phyloP scores from a whole-genome alignment of 2,329 filamentous ascomycete species.

The Trichocomaceae sp. region DNA sequence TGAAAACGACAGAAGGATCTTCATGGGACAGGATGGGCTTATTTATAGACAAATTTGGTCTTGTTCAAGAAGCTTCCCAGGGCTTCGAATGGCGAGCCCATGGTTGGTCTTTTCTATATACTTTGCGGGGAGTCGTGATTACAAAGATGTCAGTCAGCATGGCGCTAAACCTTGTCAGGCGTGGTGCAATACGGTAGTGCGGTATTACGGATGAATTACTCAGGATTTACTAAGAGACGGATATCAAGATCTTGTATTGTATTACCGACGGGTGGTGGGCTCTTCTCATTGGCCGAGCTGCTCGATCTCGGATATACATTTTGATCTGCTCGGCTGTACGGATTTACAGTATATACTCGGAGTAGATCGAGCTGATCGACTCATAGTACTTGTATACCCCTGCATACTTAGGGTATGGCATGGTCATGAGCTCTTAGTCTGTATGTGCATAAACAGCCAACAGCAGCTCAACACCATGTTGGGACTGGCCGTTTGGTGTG shows the following conservation, averaged over 20 bases:
- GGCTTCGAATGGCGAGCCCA: background rate
- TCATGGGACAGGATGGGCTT: constrained; percentile 25
- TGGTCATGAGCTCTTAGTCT: too few relatives aligned
- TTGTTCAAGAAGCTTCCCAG: constrained; percentile 17
- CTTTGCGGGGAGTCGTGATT: constrained; percentile 1
- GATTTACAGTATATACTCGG: background rate
- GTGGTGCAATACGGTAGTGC: background rate
- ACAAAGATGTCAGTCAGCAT: constrained; percentile 15
- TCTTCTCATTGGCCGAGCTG: background rate
- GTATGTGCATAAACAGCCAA: too few relatives aligned
- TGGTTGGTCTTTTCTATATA: background rate
- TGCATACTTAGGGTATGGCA: too few relatives aligned
- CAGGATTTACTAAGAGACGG: background rate
- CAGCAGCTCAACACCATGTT: too few relatives aligned
- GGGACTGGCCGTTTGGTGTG: too few relatives aligned
- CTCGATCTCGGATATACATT: too few relatives aligned
- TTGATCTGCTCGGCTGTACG: background rate
- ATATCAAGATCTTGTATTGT: background rate
- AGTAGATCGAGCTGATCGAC: too few relatives aligned
- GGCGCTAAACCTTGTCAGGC: background rate
- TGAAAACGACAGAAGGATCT: constrained; percentile 29
- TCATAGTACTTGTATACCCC: too few relatives aligned
- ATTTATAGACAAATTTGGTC: constrained; percentile 24
- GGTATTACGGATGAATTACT: constrained; percentile 12
- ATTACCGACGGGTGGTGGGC: background rate